Base-by-base conservation (phyloP, 192 early-diverging fungal genomes). In the Cetraspora pellucida region DNA sequence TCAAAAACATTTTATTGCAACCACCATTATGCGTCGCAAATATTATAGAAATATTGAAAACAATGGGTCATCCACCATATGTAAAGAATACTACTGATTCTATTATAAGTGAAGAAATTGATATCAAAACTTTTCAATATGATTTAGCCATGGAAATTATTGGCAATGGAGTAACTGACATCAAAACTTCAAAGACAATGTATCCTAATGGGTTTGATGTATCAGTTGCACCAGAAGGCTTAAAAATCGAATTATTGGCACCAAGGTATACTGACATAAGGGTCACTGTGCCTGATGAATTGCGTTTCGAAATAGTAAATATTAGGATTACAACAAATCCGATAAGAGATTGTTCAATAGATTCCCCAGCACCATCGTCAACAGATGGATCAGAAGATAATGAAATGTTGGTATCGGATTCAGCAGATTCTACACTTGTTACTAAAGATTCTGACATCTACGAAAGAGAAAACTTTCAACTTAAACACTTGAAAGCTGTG, bases 41-140 rank as follows among this genome's bases (percentile, higher is more conserved):
- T 11, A 52, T 87, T 21, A 72, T 82, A 37, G 82, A 86, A 6
- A 85, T 83, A 31, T 60, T 89, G 10, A 70, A 80, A 55, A 82
- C 83, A 37, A 60, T 66, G 28, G 88, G 88, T 10, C 86, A 81
- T 74, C 88, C 88, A 25, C 88, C 88, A 16, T 89, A 87, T 78
- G 80, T 87, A 8, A 79, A 82, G 3, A 80, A 83, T 16, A 81
- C 87, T 9, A 81, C 84, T 37, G 85, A 84, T 13, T 84, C 81
- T 23, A 70, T 86, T 3, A 77, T 82, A 16, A 67, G 82, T 45
- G 85, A 87, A 58, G 79, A 80, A 13, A 85, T 83, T 31, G 79
- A 86, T 17, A 64, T 77, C 14, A 78, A 82, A 45, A 82, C 75
- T 37, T 72, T 77, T 6, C 72, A 66, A n/a, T 89, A 84, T 55